These are phyloP conservation scores for Ziziphus jujuba DNA, from an alignment of 306 rosid genomes.

Conservation along the genomic window DNA sequence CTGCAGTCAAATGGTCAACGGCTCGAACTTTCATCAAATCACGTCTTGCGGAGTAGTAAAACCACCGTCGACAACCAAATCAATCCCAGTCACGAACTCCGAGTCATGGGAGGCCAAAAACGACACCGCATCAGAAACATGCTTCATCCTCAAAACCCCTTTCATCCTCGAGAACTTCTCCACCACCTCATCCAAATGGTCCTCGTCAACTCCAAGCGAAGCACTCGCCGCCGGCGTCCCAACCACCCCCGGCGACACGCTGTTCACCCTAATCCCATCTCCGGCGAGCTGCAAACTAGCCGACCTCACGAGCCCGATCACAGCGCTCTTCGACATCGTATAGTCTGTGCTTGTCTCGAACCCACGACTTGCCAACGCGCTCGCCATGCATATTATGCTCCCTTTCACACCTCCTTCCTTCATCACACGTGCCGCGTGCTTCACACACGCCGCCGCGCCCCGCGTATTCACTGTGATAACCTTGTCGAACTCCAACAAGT, in stretches of 20 bases:
- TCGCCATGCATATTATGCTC: constrained; percentile 50
- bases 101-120: constrained; percentile 26
- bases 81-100: constrained; percentile 15
- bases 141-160: background rate
- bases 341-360: background rate
- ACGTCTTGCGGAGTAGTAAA: no score
- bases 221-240: constrained; percentile 1
- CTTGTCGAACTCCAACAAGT: constrained; percentile 30
- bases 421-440: constrained; percentile 55
- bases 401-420: constrained; percentile 43
- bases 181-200: background rate
- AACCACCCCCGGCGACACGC: constrained; percentile 34
- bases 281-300: constrained; percentile 33
- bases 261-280: constrained; percentile 35
- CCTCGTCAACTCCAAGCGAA: background rate
- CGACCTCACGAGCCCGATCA: constrained; percentile 33
- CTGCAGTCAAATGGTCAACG: no score
- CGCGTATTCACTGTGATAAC: constrained; percentile 30
- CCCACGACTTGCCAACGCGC: constrained; percentile 9
- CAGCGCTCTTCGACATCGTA: constrained; percentile 34
- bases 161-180: background rate
- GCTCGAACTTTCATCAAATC: no score
- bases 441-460: constrained; percentile 49
- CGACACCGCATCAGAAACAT: constrained; percentile 28
- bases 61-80: constrained; percentile 20